These are phyloP conservation scores for Blastocystis sp. DNA, from an alignment of 352 stramenopile genomes.

Conservation along the genomic window DNA sequence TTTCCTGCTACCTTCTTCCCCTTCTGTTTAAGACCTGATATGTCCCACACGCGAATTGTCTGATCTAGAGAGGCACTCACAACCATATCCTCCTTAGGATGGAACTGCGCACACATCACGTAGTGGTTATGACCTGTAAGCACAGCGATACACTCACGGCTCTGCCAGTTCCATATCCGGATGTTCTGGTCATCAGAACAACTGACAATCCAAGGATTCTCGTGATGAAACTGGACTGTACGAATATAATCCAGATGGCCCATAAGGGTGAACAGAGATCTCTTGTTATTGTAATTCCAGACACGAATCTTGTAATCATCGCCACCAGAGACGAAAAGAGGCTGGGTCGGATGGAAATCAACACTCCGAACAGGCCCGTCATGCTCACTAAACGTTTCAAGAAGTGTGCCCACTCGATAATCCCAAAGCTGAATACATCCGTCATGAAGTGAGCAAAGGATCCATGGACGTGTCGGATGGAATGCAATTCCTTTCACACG, in stretches of 20 bases:
- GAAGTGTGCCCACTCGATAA: slow-evolving; percentile 95
- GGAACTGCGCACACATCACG: slow-evolving; percentile 99
- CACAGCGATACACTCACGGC: slow-evolving; percentile 92
- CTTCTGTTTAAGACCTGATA: slow-evolving; percentile 88
- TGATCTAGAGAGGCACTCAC: slow-evolving; percentile 95
- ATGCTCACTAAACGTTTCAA: slow-evolving; percentile 99
- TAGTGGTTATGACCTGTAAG: slow-evolving; percentile 99
- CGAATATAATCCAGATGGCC: slow-evolving; percentile 99
- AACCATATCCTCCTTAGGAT: slow-evolving; percentile 98
- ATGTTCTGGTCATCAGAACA: slow-evolving; percentile 97
- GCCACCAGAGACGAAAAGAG: slow-evolving; percentile 92
- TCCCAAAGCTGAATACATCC: slow-evolving; percentile 91
- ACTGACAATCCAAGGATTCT: slow-evolving; percentile 96
- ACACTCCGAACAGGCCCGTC: slow-evolving; percentile 95
- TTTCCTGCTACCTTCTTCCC: not conserved
- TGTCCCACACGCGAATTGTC: slow-evolving; percentile 98
- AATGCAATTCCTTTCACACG: slow-evolving; percentile 98
- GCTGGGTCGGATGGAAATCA: slow-evolving; percentile 94
- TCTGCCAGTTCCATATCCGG: slow-evolving; percentile 99
- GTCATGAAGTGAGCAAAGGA: slow-evolving; percentile 98
- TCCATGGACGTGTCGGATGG: slow-evolving; percentile 89
- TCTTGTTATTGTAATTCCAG: slow-evolving; percentile 97
- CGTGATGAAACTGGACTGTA: slow-evolving; percentile 93
- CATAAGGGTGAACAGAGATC: slow-evolving; percentile 95
- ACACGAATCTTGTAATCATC: slow-evolving; percentile 99